Conservation (phyloP, 805 yeast species). For the Zygosaccharomyces rouxii region DNA sequence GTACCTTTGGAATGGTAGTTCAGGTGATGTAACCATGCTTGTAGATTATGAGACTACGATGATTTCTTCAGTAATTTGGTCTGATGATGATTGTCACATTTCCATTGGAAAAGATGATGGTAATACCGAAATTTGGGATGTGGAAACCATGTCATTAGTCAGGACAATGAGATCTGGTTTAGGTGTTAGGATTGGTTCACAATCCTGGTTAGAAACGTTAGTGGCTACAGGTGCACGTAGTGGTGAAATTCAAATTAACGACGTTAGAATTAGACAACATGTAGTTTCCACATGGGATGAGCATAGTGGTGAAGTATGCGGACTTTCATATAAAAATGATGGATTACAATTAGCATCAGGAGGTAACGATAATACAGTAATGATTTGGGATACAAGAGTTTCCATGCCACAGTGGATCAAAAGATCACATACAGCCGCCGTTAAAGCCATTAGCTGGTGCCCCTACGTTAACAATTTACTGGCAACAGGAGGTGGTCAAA, state of each 20-base stretch:
- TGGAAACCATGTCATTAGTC: conserved; percentile 65
- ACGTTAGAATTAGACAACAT: conserved; percentile 81
- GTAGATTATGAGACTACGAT: conserved; percentile 49
- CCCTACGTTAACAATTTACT: conserved; percentile 76
- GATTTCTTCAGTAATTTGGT: conserved; percentile 68
- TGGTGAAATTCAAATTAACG: conserved; percentile 83
- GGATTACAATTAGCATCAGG: conserved; percentile 87
- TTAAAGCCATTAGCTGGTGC: conserved; percentile 92
- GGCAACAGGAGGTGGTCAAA: conserved; percentile 97
- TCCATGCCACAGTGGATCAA: conserved; percentile 67
- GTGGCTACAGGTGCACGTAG: conserved; percentile 83
- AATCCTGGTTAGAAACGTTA: conserved; percentile 78
- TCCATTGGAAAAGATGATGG: conserved; percentile 85
- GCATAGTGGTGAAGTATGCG: conserved; percentile 90
- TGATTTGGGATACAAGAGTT: conserved; percentile 86
- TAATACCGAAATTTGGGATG: conserved; percentile 87
- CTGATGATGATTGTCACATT: conserved; percentile 81
- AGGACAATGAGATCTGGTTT: conserved; percentile 71
- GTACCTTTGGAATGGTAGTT: conserved; percentile 87
- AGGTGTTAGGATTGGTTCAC: conserved; percentile 74
- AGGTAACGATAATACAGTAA: conserved; percentile 89
- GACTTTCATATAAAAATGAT: conserved; percentile 77
- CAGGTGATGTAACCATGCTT: conserved; percentile 70
- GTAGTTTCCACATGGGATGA: conserved; percentile 53
- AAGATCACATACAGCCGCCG: conserved; percentile 85